phyloP scores from a whole-genome alignment of 2,329 filamentous ascomycete species.

The Xylaria sp. region DNA sequence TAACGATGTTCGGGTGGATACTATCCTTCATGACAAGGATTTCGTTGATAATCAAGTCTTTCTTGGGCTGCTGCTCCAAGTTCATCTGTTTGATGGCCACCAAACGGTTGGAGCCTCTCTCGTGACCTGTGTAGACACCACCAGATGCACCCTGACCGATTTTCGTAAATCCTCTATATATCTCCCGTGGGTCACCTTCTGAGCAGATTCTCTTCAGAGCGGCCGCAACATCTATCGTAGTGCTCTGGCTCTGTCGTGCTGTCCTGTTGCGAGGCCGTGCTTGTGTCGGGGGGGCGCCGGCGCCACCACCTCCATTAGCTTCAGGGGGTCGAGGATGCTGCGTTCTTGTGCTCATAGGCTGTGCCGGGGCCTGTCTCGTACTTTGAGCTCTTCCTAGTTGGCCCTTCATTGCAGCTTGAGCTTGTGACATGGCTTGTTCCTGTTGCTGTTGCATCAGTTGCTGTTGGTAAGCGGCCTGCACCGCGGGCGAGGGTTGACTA shows the following conservation, averaged over 20 bases:
- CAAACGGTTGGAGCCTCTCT: conserved; percentile 82
- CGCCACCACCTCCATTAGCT: conserved; percentile 43
- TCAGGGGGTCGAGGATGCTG: conserved; percentile 57
- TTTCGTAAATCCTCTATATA: conserved; percentile 89
- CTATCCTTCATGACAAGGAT: conserved; percentile 99
- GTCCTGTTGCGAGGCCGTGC: conserved; percentile 73
- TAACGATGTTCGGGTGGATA: conserved; percentile 98
- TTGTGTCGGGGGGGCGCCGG: conserved; percentile 46
- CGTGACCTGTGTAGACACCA: conserved; percentile 92
- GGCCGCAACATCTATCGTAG: conserved; percentile 81
- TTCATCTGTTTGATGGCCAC: conserved; percentile 99
- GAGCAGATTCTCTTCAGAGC: conserved; percentile 90
- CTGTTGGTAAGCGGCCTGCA: conserved; percentile 67
- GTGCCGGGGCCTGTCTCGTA: conserved; percentile 69
- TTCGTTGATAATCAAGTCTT: conserved; percentile 98
- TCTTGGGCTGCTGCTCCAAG: conserved; percentile 96
- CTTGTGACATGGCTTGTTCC: conserved; percentile 82
- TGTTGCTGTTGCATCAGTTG: conserved; percentile 82
- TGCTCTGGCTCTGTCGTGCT: conserved; percentile 83
- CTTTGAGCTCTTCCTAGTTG: conserved; percentile 79
- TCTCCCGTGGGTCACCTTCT: conserved; percentile 85
- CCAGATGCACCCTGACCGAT: conserved; percentile 98
- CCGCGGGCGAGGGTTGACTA: conserved; percentile 52
- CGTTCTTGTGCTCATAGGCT: conserved; percentile 62
- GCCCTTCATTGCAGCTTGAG: conserved; percentile 78